Percentiles rank a stretch among this genome's conserved stretches.
phyloP scores from a whole-genome alignment of 1,284 basidiomycete species.

The Pyrrhoderma lamaoense region DNA sequence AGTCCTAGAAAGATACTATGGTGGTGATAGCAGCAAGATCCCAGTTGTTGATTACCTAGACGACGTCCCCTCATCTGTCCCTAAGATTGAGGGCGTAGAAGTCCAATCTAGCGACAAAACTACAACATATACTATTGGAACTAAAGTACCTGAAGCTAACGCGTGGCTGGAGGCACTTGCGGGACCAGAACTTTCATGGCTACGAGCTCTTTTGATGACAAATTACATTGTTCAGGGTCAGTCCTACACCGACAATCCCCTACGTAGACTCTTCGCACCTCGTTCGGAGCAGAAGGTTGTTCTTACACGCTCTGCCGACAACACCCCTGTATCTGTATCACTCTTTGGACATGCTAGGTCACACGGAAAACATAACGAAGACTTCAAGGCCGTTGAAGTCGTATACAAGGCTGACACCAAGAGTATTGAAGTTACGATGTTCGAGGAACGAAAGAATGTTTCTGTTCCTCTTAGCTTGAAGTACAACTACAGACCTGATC shows the following conservation, averaged over 20 bases:
- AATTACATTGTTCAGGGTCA: constrained; percentile 80
- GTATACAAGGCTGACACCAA: constrained; percentile 47
- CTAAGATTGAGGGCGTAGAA: constrained; percentile 40
- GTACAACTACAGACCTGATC: constrained; percentile 84
- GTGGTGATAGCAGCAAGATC: constrained; percentile 70
- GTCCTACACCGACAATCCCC: constrained; percentile 83
- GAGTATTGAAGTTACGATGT: constrained; percentile 71
- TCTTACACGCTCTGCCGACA: constrained; percentile 39
- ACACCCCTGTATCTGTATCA: constrained; percentile 48
- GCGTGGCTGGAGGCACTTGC: constrained; percentile 85
- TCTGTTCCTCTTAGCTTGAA: constrained; percentile 77
- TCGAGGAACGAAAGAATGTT: constrained; percentile 75
- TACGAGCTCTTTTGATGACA: constrained; percentile 79
- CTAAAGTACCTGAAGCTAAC: constrained; percentile 48
- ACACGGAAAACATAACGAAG: constrained; percentile 60
- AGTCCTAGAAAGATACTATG: constrained; percentile 79
- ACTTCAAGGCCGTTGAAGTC: constrained; percentile 84
- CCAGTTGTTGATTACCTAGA: constrained; percentile 87
- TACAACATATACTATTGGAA: constrained; percentile 52
- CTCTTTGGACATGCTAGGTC: constrained; percentile 79
- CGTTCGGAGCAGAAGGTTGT: constrained; percentile 74
- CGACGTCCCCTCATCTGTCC: constrained; percentile 32
- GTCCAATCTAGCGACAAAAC: constrained; percentile 38
- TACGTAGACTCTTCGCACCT: constrained; percentile 82
- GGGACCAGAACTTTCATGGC: constrained; percentile 78